Base-by-base conservation (phyloP, 169 alveolate species). In the Plasmodium ovale region DNA sequence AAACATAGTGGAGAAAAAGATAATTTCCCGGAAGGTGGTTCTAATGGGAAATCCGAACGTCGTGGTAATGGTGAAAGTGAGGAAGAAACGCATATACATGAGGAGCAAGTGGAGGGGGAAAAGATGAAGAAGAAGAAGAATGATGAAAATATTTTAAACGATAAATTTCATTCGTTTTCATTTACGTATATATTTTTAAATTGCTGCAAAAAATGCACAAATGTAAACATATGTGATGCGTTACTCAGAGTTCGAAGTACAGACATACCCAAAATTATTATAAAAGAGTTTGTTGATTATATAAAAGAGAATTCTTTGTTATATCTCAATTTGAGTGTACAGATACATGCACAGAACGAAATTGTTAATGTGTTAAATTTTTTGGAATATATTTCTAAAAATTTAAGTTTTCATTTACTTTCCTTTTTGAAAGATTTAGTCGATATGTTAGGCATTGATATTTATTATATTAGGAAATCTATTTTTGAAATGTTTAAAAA, bases 171-270 rank as follows among this genome's bases (percentile, higher is more conserved):
- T 31, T 82, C 90, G 1, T 82, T 35, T 56, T 65, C 90, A 16
- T 82, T 82, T 67, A 54, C 90, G 0, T 64, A 82, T 31, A 68
- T 82, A 65, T 82, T 67, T 82, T 82, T 82, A 82, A 68, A 82
- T 44, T 10, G 0, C 16, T 82, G 84, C 31, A 93, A 93, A 60
- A 93, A 93, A 56, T 71, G 89, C 16, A 82, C 89, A 39, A 72
- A 77, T 68, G 69, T 60, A 39, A 87, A 69, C 71, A 62, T 93
- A 19, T 93, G 92, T 37, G 96, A 93, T 62, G 92, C 92, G 4
- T 33, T 93, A 54, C 87, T 74, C 47, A 72, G 87, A 47, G 77
- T 89, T 29, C 72, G 65, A 64, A 93, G 89, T 35, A 69, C 92
- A 3, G 70, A 72, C 6, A 89, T 93, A 9, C 93, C 94, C 35